Evolutionary conservation across 139 green algal genomes (phyloP).

Genomic region (Micromonas pusilla): DNA sequence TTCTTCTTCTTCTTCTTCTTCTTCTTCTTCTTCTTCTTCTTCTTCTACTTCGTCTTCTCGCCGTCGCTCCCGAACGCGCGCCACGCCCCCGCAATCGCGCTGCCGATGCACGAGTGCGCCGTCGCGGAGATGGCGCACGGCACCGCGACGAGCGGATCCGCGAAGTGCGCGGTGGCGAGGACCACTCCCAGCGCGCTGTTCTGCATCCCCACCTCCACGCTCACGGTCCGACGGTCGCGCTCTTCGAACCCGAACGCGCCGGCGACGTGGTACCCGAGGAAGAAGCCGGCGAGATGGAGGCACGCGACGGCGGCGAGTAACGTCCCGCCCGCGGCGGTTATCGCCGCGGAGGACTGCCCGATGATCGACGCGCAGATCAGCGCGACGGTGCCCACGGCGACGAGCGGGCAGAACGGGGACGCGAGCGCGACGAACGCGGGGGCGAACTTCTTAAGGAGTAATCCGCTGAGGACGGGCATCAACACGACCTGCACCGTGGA

Average conservation of each 20-base stretch:
- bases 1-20: not conserved
- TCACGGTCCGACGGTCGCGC: not conserved
- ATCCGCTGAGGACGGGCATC: slow-evolving; percentile 54
- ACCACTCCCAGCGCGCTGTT: slow-evolving; percentile 64
- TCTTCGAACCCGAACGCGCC: slow-evolving; percentile 2
- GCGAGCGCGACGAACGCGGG: slow-evolving; percentile 3
- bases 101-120: slow-evolving; percentile 64
- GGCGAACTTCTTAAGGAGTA: slow-evolving; percentile 44
- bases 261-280: slow-evolving; percentile 24
- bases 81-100: slow-evolving; percentile 41
- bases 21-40: not conserved
- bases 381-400: slow-evolving; percentile 44
- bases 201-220: slow-evolving; percentile 53
- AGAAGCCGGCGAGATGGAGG: slow-evolving; percentile 28
- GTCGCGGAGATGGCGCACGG: slow-evolving; percentile 67
- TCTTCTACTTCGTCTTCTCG: not conserved
- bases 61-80: not conserved
- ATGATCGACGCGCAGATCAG: slow-evolving; percentile 41
- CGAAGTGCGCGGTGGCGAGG: slow-evolving; percentile 64
- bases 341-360: not conserved
- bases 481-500: slow-evolving; percentile 71
- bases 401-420: slow-evolving; percentile 42
- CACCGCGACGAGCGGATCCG: slow-evolving; percentile 59
- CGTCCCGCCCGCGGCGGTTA: not conserved
- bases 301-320: slow-evolving; percentile 1